Percentiles rank a stretch among this genome's conserved stretches.
These are phyloP conservation scores for Begonia loranthoides DNA, from an alignment of 306 rosid genomes.

Conservation along the genomic window DNA sequence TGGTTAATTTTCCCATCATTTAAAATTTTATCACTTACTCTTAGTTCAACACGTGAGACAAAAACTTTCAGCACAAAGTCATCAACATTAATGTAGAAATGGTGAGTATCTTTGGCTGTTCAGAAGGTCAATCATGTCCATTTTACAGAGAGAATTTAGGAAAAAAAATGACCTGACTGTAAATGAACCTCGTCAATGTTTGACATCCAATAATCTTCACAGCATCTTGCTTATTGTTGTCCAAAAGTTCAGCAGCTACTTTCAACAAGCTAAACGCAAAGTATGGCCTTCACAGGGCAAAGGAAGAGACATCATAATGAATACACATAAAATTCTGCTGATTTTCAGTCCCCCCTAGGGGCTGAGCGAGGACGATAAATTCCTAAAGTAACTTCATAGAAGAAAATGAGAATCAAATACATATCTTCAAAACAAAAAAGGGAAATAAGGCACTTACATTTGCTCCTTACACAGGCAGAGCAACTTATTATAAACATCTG, in stretches of 20 bases:
- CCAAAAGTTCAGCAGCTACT: slow-evolving; percentile 65
- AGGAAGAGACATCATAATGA: not conserved
- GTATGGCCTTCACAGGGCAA: slow-evolving; percentile 53
- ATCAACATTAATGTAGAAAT: not conserved
- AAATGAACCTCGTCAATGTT: slow-evolving; percentile 63
- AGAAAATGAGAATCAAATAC: too few species aligned
- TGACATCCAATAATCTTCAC: slow-evolving; percentile 76
- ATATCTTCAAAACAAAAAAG: not conserved
- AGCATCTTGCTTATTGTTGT: slow-evolving; percentile 59
- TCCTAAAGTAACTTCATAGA: too few species aligned
- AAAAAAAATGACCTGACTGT: slow-evolving; percentile 48
- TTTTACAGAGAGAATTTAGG: not conserved
- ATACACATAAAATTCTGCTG: too few species aligned
- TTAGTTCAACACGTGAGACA: too few species aligned
- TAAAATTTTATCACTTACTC: too few species aligned
- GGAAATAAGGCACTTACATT: slow-evolving; percentile 53
- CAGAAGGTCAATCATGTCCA: not conserved
- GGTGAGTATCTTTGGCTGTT: not conserved
- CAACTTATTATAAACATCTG: slow-evolving; percentile 67
- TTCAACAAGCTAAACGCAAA: slow-evolving; percentile 68
- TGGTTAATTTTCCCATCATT: not conserved
- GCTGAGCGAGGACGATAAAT: too few species aligned
- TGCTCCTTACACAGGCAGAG: slow-evolving; percentile 77
- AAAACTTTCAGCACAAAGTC: not conserved
- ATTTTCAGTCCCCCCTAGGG: too few species aligned